Conservation (phyloP, 1,284 basidiomycete genomes). For the Ceratobasidium sp. region DNA sequence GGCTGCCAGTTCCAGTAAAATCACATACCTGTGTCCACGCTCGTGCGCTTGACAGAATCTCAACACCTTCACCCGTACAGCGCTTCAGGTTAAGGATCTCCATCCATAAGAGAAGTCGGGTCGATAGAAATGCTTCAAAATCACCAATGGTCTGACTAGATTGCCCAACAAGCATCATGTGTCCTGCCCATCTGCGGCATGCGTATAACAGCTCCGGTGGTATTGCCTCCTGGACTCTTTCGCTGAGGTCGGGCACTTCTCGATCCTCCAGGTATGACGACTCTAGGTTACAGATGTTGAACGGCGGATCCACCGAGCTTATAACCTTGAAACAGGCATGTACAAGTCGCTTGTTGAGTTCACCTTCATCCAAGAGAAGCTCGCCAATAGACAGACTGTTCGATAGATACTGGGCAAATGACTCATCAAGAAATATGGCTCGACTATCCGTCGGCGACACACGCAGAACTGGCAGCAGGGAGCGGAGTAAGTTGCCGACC, state of each 20-base stretch:
- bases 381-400: not conserved
- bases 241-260: not conserved
- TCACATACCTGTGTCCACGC: not conserved
- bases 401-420: not conserved
- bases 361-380: not conserved
- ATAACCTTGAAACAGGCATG: not conserved
- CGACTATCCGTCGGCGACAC: not conserved
- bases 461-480: not conserved
- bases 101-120: not conserved
- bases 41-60: not conserved
- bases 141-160: not conserved
- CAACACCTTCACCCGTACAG: not conserved
- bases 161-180: not conserved
- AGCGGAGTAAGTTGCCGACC: not conserved
- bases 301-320: not conserved
- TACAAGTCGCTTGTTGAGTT: not conserved
- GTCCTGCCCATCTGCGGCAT: not conserved
- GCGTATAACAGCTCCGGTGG: not conserved
- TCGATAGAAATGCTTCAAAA: not conserved
- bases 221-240: not conserved
- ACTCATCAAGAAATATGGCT: not conserved
- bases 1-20: not conserved
- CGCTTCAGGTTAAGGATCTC: not conserved
- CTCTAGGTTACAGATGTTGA: not conserved
- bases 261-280: not conserved